Evolutionary conservation across 1,284 basidiomycete genomes (phyloP).

Genomic region (Ceratobasidium sp.): DNA sequence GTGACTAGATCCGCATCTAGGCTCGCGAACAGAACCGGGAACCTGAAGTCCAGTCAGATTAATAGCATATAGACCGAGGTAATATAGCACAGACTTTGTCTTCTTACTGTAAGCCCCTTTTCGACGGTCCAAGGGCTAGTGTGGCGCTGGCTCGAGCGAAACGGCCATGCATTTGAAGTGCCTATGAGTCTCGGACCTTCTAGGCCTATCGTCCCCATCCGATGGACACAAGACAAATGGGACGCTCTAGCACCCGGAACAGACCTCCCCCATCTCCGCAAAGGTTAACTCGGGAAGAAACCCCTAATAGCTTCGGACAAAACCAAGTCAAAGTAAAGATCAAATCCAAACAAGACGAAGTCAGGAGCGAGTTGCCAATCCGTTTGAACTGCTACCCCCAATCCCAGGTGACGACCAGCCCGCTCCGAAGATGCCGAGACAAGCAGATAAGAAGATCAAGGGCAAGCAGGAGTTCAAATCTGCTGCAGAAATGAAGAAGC

Average conservation of each 20-base stretch:
- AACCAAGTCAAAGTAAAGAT: conserved; percentile 3
- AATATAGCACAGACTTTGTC: neutral
- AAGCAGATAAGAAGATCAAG: neutral
- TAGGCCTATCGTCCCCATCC: neutral
- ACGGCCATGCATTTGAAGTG: conserved; percentile 24
- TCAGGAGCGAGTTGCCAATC: conserved; percentile 15
- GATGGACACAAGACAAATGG: conserved; percentile 40
- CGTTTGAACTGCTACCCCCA: conserved; percentile 30
- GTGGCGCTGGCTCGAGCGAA: conserved; percentile 26
- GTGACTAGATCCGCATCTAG: conserved; percentile 53
- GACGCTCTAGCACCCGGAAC: conserved; percentile 31
- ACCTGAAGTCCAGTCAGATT: conserved; percentile 20
- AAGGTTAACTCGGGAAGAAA: conserved; percentile 26
- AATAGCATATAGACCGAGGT: neutral
- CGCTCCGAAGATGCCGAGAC: neutral
- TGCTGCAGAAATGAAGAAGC: conserved; percentile 25
- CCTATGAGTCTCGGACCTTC: neutral
- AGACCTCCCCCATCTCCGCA: conserved; percentile 26
- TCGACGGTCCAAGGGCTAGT: conserved; percentile 33
- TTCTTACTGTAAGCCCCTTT: conserved; percentile 24
- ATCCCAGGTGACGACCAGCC: conserved; percentile 26
- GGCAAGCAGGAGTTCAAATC: neutral
- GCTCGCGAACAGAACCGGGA: conserved; percentile 52
- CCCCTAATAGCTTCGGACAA: neutral
- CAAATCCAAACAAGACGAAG: conserved; percentile 13